Percentiles rank a stretch among this genome's conserved stretches.
These are phyloP conservation scores for Coniochaeta pulveracea DNA, from an alignment of 2,329 filamentous ascomycete species.

Conservation along the genomic window DNA sequence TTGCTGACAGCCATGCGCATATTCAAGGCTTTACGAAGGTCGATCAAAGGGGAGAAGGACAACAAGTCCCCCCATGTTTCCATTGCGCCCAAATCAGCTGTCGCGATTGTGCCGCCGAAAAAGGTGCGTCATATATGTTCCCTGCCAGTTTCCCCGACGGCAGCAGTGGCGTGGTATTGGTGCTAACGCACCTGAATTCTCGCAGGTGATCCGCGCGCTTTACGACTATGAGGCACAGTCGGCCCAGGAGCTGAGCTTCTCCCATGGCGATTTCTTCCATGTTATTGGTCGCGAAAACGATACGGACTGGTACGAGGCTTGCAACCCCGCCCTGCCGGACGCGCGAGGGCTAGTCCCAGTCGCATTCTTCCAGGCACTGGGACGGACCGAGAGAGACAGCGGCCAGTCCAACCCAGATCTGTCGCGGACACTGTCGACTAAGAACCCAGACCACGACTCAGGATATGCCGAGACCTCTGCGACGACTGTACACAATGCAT, in stretches of 20 bases:
- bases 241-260: conserved; percentile 76
- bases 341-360: conserved; percentile 89
- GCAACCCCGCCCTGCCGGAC: conserved; percentile 80
- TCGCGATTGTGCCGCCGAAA: conserved; percentile 84
- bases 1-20: neutral
- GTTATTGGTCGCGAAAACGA: conserved; percentile 95
- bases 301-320: conserved; percentile 94
- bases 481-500: conserved; percentile 10
- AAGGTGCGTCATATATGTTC: conserved; percentile 54
- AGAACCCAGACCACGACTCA: conserved; percentile 73
- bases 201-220: conserved; percentile 87
- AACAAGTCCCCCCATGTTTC: conserved; percentile 63
- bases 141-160: conserved; percentile 5
- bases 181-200: conserved; percentile 12
- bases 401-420: conserved; percentile 51
- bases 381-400: conserved; percentile 86
- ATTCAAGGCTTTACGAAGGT: conserved; percentile 65
- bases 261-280: conserved; percentile 93
- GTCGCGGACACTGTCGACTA: conserved; percentile 34
- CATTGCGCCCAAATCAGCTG: conserved; percentile 73
- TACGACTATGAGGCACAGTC: conserved; percentile 81
- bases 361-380: conserved; percentile 83
- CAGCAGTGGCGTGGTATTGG: conserved; percentile 4
- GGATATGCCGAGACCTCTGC: conserved; percentile 60
- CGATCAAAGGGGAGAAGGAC: conserved; percentile 81